Conservation (phyloP, 805 yeast genomes). For the Ogataea philodendri region DNA sequence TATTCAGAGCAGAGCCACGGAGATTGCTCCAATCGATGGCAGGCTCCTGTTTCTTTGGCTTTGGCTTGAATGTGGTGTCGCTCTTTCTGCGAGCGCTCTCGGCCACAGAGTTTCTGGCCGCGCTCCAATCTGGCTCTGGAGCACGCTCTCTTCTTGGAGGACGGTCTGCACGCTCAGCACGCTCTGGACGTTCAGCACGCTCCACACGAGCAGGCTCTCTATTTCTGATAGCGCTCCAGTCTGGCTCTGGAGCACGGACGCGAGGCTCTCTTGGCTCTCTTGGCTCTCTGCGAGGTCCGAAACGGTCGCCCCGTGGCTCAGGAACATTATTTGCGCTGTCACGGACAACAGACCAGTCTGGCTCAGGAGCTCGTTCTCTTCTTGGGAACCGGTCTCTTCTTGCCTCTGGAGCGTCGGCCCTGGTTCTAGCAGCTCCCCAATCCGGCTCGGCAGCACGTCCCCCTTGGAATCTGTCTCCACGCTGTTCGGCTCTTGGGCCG, state of each 20-base stretch:
- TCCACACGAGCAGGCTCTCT: conserved; percentile 24
- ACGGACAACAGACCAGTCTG: conserved; percentile 46
- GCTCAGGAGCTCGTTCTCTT: conserved; percentile 39
- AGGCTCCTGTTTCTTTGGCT: conserved; percentile 19
- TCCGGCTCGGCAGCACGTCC: conserved; percentile 48
- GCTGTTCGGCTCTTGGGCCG: conserved; percentile 21
- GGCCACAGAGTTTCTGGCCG: conserved; percentile 35
- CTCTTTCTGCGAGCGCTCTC: conserved; percentile 7
- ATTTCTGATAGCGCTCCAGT: conserved; percentile 51
- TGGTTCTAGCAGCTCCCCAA: conserved; percentile 46
- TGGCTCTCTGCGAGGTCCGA: conserved; percentile 29
- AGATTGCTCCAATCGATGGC: conserved; percentile 23
- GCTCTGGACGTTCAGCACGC: conserved; percentile 16
- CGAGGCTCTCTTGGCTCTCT: conserved; percentile 35
- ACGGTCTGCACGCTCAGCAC: conserved; percentile 35
- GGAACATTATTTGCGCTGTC: conserved; percentile 24
- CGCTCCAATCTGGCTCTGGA: conserved; percentile 44
- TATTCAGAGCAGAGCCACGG: conserved; percentile 26
- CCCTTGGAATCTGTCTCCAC: too few relatives aligned
- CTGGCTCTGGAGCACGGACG: conserved; percentile 56
- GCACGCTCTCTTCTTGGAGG: conserved; percentile 32
- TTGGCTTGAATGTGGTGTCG: conserved; percentile 13
- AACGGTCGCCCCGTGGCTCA: conserved; percentile 22
- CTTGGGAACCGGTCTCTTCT: conserved; percentile 16
- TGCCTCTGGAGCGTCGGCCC: conserved; percentile 19